Evolutionary conservation across 2,329 filamentous ascomycete genomes (phyloP).

Genomic region (Trichoderma asperellum): DNA sequence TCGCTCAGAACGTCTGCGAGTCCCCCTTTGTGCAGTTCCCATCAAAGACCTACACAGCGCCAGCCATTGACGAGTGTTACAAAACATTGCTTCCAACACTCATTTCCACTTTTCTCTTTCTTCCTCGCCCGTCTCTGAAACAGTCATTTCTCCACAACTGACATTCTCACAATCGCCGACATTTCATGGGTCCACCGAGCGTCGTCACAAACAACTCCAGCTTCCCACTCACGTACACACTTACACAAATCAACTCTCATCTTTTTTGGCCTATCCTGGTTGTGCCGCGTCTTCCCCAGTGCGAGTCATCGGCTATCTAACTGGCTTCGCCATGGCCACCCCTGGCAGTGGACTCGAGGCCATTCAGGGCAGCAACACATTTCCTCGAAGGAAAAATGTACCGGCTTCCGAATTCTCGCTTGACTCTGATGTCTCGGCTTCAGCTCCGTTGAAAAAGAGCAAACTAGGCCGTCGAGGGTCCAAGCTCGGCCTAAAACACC

Average conservation of each 20-base stretch:
- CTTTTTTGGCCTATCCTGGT: neutral
- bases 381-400: conserved; percentile 6
- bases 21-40: neutral
- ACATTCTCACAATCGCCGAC: conserved; percentile 2
- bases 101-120: conserved; percentile 7
- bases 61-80: neutral
- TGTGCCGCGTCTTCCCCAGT: neutral
- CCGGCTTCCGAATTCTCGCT: conserved; percentile 17
- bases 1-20: neutral
- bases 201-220: conserved; percentile 1
- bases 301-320: neutral
- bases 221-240: conserved; percentile 17
- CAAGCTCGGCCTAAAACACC: conserved; percentile 53
- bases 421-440: conserved; percentile 27
- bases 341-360: conserved; percentile 28
- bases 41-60: neutral
- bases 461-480: conserved; percentile 55
- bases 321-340: conserved; percentile 37
- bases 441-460: conserved; percentile 48
- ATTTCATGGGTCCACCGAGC: conserved; percentile 19
- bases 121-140: neutral
- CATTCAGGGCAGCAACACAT: conserved; percentile 27
- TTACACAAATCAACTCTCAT: neutral
- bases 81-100: neutral
- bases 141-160: conserved; percentile 5